Conservation (phyloP, 2,329 filamentous ascomycete species). For the Xylariales sp. region DNA sequence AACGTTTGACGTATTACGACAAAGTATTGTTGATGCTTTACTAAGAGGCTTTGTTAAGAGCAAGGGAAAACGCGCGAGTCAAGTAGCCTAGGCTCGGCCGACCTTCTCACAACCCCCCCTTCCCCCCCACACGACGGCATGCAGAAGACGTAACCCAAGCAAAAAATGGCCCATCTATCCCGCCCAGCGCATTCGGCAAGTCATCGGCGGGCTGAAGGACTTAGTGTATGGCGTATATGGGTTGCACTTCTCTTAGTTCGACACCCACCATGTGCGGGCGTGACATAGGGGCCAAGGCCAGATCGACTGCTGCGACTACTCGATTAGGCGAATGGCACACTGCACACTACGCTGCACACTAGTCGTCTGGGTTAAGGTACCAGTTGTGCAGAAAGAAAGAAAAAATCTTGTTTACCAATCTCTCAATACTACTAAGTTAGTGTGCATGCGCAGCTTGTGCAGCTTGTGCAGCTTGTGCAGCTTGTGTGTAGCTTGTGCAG, state of each 20-base stretch:
- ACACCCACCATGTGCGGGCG: background rate
- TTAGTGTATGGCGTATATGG: background rate
- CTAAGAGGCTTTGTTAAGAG: constrained; percentile 7
- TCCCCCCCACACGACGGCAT: constrained; percentile 7
- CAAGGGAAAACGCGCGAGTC: constrained; percentile 18
- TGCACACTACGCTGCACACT: background rate
- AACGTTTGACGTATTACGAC: background rate
- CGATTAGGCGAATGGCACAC: constrained; percentile 6
- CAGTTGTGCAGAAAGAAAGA: too few species aligned
- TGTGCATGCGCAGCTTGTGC: background rate
- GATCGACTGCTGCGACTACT: constrained; percentile 21
- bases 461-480: background rate
- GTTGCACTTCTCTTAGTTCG: background rate
- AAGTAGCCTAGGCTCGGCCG: constrained; percentile 2
- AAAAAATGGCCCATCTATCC: constrained; percentile 12
- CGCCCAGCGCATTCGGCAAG: constrained; percentile 21
- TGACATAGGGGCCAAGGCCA: background rate
- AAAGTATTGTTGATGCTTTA: constrained; percentile 6
- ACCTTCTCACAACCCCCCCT: background rate
- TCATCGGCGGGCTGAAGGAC: constrained; percentile 8
- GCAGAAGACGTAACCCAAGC: constrained; percentile 23
- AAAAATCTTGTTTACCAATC: too few species aligned
- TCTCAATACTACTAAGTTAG: too few species aligned
- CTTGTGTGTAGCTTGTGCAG: too few species aligned
- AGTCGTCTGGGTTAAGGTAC: background rate